These are phyloP conservation scores for Fusarium sp. DNA, from an alignment of 2,329 filamentous ascomycete genomes.

Conservation along the genomic window DNA sequence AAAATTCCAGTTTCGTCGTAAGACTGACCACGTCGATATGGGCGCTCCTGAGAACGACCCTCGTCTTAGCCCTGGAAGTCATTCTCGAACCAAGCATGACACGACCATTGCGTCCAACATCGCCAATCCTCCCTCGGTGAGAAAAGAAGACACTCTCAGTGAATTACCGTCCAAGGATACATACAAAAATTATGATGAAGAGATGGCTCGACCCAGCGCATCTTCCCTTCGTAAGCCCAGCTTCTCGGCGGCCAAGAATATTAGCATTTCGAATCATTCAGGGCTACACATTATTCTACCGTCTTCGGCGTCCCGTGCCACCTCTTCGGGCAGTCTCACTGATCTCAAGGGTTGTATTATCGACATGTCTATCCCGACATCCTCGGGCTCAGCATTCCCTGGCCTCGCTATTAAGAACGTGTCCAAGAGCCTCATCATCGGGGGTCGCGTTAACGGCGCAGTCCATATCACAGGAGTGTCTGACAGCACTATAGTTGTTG, in stretches of 20 bases:
- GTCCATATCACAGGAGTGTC: constrained; percentile 83
- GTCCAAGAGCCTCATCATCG: constrained; percentile 77
- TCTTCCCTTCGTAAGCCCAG: constrained; percentile 67
- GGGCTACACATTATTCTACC: constrained; percentile 83
- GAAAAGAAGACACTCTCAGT: constrained; percentile 28
- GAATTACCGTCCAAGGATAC: constrained; percentile 48
- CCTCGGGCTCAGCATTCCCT: constrained; percentile 72
- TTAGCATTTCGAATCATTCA: constrained; percentile 75
- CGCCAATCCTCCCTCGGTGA: background rate
- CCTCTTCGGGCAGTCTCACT: constrained; percentile 78
- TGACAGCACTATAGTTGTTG: constrained; percentile 80
- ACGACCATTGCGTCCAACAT: constrained; percentile 10
- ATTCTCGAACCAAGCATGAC: constrained; percentile 47
- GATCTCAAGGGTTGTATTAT: constrained; percentile 78
- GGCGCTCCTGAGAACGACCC: constrained; percentile 58
- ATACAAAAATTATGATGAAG: constrained; percentile 66
- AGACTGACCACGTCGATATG: constrained; percentile 55
- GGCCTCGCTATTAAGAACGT: constrained; percentile 76
- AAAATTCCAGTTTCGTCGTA: constrained; percentile 82
- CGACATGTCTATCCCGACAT: constrained; percentile 78
- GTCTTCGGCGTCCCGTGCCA: constrained; percentile 74
- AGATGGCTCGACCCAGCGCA: constrained; percentile 58
- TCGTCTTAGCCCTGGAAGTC: constrained; percentile 54
- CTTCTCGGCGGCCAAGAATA: constrained; percentile 70
- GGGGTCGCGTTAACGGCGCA: constrained; percentile 81